These are phyloP conservation scores for Lagenaria siceraria DNA, from an alignment of 306 rosid species.

Conservation along the genomic window DNA sequence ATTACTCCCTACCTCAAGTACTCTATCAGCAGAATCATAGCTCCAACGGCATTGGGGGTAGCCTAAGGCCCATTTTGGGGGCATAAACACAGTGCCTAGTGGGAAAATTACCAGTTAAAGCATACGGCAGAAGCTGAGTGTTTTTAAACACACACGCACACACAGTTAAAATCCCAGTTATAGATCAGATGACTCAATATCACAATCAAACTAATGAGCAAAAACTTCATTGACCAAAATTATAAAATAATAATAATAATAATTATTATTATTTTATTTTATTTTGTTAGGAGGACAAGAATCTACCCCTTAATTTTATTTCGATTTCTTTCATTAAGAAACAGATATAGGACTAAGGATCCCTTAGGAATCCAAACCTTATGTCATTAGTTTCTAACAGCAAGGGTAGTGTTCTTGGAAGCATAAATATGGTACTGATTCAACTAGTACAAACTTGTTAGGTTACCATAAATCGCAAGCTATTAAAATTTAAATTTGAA, in stretches of 20 bases:
- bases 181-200: background rate
- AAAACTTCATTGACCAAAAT: background rate
- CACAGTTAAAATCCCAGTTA: background rate
- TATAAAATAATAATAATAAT: background rate
- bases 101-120: slow-evolving; percentile 4
- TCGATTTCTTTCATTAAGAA: background rate
- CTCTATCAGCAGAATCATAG: slow-evolving; percentile 58
- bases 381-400: background rate
- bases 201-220: background rate
- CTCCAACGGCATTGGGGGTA: slow-evolving; percentile 95
- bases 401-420: background rate
- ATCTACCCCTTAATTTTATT: background rate
- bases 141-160: background rate
- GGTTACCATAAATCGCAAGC: background rate
- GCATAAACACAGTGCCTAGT: slow-evolving; percentile 73
- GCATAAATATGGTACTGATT: background rate
- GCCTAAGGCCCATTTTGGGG: slow-evolving; percentile 92
- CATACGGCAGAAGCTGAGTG: background rate
- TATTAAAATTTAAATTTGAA: background rate
- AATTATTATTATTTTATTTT: too few species aligned
- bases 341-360: background rate
- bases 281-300: background rate
- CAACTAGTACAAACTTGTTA: background rate
- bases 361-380: background rate
- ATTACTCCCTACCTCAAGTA: slow-evolving; percentile 41